Conservation (phyloP, 2,329 filamentous ascomycete species). For the Calonectria crousiana region DNA sequence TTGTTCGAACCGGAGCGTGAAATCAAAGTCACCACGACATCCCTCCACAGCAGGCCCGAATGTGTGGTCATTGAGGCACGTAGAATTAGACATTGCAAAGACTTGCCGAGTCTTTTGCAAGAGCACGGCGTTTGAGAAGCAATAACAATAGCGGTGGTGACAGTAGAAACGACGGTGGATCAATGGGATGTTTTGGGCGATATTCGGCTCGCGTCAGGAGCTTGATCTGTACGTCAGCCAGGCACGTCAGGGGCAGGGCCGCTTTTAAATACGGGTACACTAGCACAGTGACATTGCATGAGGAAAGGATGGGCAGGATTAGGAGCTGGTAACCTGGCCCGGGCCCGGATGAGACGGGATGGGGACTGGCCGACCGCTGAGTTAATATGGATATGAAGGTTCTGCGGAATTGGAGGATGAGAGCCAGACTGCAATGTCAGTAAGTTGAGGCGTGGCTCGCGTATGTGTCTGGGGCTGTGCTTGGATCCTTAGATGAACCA, state of each 20-base stretch:
- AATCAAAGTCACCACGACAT: conserved; percentile 60
- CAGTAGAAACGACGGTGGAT: background rate
- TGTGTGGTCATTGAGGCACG: conserved; percentile 49
- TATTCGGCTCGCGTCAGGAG: background rate
- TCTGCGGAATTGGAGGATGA: background rate
- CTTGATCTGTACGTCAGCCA: conserved; percentile 8
- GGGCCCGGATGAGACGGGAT: conserved; percentile 7
- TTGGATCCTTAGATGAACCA: background rate
- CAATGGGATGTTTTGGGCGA: background rate
- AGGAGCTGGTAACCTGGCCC: background rate
- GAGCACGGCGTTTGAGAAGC: background rate
- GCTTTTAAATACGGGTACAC: conserved; percentile 13
- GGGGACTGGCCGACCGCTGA: background rate
- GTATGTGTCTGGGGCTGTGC: background rate
- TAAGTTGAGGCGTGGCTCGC: background rate
- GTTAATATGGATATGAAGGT: conserved; percentile 9
- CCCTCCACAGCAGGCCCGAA: conserved; percentile 57
- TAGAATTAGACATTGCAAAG: conserved; percentile 1
- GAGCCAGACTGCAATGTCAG: background rate
- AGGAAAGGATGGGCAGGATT: background rate
- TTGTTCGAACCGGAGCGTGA: conserved; percentile 59
- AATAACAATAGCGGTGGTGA: background rate
- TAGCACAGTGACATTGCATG: background rate
- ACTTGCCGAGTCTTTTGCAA: conserved; percentile 7
- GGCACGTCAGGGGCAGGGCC: conserved; percentile 4